Percentiles rank a stretch among this genome's conserved stretches.
Evolutionary conservation across 805 yeast genomes (phyloP).

Genomic region (Kodamaea neixiangensis): DNA sequence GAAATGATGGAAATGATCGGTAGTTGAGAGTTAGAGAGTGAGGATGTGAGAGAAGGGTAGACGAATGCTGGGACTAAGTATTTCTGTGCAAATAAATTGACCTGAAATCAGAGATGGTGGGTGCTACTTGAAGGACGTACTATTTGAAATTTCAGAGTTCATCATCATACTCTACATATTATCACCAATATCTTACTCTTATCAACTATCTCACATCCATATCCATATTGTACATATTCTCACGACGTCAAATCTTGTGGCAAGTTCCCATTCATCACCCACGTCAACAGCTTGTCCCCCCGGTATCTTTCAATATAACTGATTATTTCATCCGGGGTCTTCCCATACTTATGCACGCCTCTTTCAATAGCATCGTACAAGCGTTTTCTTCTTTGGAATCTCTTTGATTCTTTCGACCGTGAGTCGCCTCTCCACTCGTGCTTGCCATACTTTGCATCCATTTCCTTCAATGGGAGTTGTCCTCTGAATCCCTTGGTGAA

Average conservation of each 20-base stretch:
- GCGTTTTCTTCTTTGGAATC: constrained; percentile 46
- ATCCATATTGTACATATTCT: not conserved
- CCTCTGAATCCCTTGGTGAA: constrained; percentile 47
- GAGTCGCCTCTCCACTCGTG: constrained; percentile 49
- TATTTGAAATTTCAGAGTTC: too few relatives aligned
- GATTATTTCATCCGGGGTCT: constrained; percentile 42
- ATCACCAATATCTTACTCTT: too few relatives aligned
- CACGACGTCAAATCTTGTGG: constrained; percentile 32
- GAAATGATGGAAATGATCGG: too few relatives aligned
- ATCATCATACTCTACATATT: too few relatives aligned
- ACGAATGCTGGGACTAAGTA: too few relatives aligned
- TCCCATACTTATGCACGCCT: constrained; percentile 42
- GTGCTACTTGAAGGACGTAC: too few relatives aligned
- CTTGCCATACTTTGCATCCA: constrained; percentile 46
- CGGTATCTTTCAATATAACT: constrained; percentile 43
- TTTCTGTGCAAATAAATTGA: too few relatives aligned
- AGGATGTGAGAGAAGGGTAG: too few relatives aligned
- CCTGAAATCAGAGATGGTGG: too few relatives aligned
- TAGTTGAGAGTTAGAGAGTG: too few relatives aligned
- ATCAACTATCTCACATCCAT: not conserved
- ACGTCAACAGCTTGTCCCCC: constrained; percentile 44
- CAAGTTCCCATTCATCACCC: constrained; percentile 50
- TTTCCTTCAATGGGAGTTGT: constrained; percentile 43
- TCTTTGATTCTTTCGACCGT: constrained; percentile 44
- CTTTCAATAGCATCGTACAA: constrained; percentile 45